Evolutionary conservation across 2,329 filamentous ascomycete species (phyloP).

Genomic region (Dactylellina parvicollis): DNA sequence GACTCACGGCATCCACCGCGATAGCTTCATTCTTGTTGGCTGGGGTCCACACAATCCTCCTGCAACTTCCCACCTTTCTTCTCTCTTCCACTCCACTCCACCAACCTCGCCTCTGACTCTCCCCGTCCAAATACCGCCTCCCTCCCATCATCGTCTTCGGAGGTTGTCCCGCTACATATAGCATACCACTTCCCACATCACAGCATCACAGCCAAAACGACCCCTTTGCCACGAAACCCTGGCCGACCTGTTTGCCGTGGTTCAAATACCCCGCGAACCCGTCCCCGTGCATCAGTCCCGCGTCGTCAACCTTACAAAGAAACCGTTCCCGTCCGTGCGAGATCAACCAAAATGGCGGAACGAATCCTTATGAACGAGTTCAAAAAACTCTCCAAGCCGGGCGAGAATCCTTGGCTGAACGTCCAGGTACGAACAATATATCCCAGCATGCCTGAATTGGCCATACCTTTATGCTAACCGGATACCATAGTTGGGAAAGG

Average conservation of each 20-base stretch:
- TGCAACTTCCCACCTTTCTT: slow-evolving; percentile 24
- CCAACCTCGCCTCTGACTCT: slow-evolving; percentile 1
- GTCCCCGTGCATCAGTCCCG: slow-evolving; percentile 10
- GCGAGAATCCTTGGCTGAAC: slow-evolving; percentile 84
- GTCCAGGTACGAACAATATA: slow-evolving; percentile 73
- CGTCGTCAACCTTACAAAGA: background rate
- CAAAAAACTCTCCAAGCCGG: slow-evolving; percentile 74
- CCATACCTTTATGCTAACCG: background rate
- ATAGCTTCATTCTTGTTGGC: background rate
- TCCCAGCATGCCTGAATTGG: slow-evolving; percentile 46
- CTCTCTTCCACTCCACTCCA: slow-evolving; percentile 1
- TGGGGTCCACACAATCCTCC: slow-evolving; percentile 4
- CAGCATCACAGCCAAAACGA: background rate
- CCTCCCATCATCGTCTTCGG: slow-evolving; percentile 3
- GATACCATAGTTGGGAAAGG: slow-evolving; percentile 71
- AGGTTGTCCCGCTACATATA: background rate
- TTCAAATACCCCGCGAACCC: slow-evolving; percentile 13
- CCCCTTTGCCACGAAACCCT: slow-evolving; percentile 14
- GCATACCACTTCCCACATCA: background rate
- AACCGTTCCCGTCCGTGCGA: slow-evolving; percentile 10
- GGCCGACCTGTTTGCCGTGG: slow-evolving; percentile 9
- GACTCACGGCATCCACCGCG: slow-evolving; percentile 13
- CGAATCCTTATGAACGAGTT: slow-evolving; percentile 90
- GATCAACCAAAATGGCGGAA: slow-evolving; percentile 66
- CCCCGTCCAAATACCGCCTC: background rate